Percentiles rank a stretch among this genome's conserved stretches.
Evolutionary conservation across 176 grass and related monocot species (phyloP).

Genomic region (Zea mays): DNA sequence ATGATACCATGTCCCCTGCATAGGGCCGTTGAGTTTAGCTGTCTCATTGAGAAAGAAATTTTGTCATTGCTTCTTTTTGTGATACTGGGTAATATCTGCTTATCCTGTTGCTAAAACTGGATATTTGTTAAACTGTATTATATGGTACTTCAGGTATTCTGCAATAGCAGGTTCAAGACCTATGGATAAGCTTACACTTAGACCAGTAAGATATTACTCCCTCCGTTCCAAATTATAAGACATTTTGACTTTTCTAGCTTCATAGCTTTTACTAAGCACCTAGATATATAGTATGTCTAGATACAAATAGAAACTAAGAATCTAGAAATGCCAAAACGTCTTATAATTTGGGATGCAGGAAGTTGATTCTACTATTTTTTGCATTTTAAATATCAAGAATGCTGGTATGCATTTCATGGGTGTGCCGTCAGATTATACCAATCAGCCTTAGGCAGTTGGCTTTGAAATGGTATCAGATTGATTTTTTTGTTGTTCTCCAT

Average conservation of each 20-base stretch:
- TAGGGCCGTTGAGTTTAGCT: background rate
- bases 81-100: background rate
- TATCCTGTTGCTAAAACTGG: conserved; percentile 13
- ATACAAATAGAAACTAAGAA: no score
- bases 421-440: background rate
- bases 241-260: no score
- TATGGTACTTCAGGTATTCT: conserved; percentile 70
- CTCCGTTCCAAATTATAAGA: no score
- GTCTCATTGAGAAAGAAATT: conserved; percentile 25
- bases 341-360: no score
- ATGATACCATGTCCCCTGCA: conserved; percentile 11
- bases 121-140: background rate
- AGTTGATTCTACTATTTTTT: background rate
- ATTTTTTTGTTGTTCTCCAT: background rate
- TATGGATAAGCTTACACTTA: conserved; percentile 62
- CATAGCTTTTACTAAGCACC: no score
- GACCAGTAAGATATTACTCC: conserved; percentile 56
- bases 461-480: conserved; percentile 12
- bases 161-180: conserved; percentile 72
- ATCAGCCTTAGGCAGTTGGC: background rate
- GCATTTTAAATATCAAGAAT: conserved; percentile 34
- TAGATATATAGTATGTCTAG: no score
- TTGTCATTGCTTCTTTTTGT: background rate
- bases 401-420: conserved; percentile 26
- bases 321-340: no score